Percentiles rank a stretch among this genome's conserved stretches.
phyloP scores from a whole-genome alignment of 495 filamentous ascomycete genomes.

The Hypoxylon fragiforme region DNA sequence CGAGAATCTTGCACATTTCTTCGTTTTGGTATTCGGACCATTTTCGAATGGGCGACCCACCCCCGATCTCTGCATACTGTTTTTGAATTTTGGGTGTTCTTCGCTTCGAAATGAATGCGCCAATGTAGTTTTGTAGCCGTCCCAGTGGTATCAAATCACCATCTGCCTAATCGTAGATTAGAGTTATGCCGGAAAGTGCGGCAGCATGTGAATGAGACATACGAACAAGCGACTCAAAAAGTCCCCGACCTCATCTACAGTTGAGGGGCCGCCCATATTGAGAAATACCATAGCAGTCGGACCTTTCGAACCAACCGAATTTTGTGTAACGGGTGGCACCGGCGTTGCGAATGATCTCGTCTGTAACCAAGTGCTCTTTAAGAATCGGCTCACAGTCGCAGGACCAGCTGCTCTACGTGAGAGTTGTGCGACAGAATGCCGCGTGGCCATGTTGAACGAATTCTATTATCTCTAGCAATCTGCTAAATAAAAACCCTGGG shows the following conservation, averaged over 20 bases:
- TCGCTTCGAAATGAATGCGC: conserved; percentile 79
- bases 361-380: conserved; percentile 40
- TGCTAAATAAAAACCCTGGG: too few species aligned
- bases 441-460: conserved; percentile 50
- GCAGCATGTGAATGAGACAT: conserved; percentile 35
- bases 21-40: conserved; percentile 93
- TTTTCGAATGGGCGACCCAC: conserved; percentile 93
- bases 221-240: conserved; percentile 96
- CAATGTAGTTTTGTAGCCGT: conserved; percentile 86
- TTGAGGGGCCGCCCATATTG: conserved; percentile 98
- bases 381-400: conserved; percentile 28
- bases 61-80: conserved; percentile 94
- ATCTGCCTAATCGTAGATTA: conserved; percentile 66
- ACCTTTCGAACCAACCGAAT: conserved; percentile 52
- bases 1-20: conserved; percentile 95
- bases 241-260: conserved; percentile 79
- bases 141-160: conserved; percentile 96
- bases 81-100: conserved; percentile 94
- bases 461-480: too few species aligned
- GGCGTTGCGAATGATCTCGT: conserved; percentile 64
- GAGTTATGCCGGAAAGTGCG: neutral
- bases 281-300: conserved; percentile 97
- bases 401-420: conserved; percentile 45
- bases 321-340: conserved; percentile 74
- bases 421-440: conserved; percentile 48